A percentile compares a stretch with the other conserved stretches of the same genome.
These are phyloP conservation scores for Peronospora farinosa DNA, from an alignment of 352 stramenopile species.

Conservation along the genomic window DNA sequence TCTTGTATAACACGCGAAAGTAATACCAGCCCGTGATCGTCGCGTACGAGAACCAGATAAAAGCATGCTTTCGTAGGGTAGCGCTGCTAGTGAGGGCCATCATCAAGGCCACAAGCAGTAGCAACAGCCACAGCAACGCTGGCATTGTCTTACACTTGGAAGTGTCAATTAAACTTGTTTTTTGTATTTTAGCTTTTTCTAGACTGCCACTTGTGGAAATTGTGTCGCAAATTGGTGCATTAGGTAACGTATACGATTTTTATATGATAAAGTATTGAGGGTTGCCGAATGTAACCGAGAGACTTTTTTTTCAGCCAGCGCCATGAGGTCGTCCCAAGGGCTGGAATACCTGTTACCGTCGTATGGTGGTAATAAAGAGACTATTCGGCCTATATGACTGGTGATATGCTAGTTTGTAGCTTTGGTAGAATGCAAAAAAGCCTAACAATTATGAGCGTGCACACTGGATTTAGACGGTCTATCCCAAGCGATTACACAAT, in stretches of 20 bases:
- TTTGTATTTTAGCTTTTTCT: neutral
- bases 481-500: constrained; percentile 49
- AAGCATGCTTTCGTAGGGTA: constrained; percentile 49
- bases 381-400: constrained; percentile 68
- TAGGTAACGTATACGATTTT: no score
- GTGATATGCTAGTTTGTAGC: constrained; percentile 41
- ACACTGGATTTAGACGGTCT: constrained; percentile 48
- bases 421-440: constrained; percentile 33
- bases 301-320: constrained; percentile 72
- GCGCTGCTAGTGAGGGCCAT: constrained; percentile 39
- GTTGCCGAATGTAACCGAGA: constrained; percentile 61
- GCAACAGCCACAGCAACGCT: constrained; percentile 30
- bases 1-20: constrained; percentile 71
- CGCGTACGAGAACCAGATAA: constrained; percentile 70
- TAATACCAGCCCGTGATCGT: constrained; percentile 84
- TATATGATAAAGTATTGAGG: constrained; percentile 5
- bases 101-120: constrained; percentile 36
- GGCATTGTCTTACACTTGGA: constrained; percentile 18
- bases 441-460: constrained; percentile 39
- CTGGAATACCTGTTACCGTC: constrained; percentile 89
- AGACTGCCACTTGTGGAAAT: neutral
- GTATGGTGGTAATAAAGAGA: constrained; percentile 72
- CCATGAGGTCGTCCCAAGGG: constrained; percentile 34
- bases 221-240: no score
- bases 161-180: neutral